Base-by-base conservation (phyloP, 2,329 filamentous ascomycete species). In the Blumeriella jaapii region DNA sequence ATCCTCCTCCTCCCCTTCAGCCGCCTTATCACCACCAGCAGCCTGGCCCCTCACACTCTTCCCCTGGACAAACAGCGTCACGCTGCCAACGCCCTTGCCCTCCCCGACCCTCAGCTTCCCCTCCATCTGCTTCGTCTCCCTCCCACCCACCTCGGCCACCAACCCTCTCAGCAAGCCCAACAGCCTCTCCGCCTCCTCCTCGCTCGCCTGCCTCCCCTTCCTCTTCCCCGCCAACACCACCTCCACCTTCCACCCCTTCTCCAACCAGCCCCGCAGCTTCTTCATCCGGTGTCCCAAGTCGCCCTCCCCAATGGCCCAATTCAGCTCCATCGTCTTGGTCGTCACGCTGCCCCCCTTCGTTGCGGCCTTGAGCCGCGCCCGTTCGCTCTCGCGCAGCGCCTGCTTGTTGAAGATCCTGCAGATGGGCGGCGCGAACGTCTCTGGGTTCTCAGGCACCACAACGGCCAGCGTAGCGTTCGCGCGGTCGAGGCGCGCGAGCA, bases 291-390 rank as follows among this genome's bases (percentile, higher is more conserved):
- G 78, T n/a, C 61, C 61, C 34, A 94, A 57, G 61, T 95, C 87
- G 54, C 89, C 71, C 9, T 59, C 54, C 41, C 76, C 77, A 51
- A 93, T 93, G 20, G 79, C 77, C 87, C 87, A 96, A 57, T 85
- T 89, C 49, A 96, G 50, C 61, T 95, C 87, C n/a, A 95, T 58
- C 54, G 79, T 78, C 62, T 95, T 95, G 11, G 59, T 54, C 45
- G 64, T 66, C 22, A 61, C 51, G 13, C 53, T 48, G 58, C 55
- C 48, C 49, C 47, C 39, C 62, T 60, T 61, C 45, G n/a, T n/a
- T n/a, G 54, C 63, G 42, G 62, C 61, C 45, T 59, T 62, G 41
- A 64, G 59, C 42, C 65, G 64, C 26, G 56, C 46, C 31, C 58
- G 55, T 45, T 64, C 34, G 55, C 57, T 58, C 47, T 64, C 50